Evolutionary conservation across 2,329 filamentous ascomycete species (phyloP), one percentile per base, ranked within the genome.

Genomic region (Pseudocercospora vitis): DNA sequence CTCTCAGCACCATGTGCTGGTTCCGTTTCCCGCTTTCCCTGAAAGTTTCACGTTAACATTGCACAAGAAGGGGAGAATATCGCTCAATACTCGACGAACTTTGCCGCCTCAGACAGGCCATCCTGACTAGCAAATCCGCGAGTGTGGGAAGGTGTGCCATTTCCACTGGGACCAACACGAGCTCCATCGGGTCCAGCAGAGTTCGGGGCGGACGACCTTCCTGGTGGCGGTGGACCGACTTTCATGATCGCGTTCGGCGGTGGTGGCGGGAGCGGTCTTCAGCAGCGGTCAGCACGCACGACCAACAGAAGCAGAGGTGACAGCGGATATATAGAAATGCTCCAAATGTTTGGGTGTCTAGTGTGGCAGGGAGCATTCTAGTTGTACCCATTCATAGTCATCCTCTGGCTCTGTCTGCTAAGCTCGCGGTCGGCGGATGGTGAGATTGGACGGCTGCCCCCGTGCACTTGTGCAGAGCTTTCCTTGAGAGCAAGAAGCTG

Each of bases 401-500:
- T 89, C 73, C 94, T 85, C 81, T 97, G 91, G 66, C 91, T 96
- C 82, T 88, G 91, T 74, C 92, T 86, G 87, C 92, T 97, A 69
- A 99, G 78, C 77, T 99, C 94, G 63, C 94, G 86, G 64, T 99
- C 94, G 53, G 94, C 92, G 57, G 91, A 83, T 57, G 94, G 94
- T 73, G 89, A 95, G 80, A 99, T 99, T 70, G 94, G 94, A 55
- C 69, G 63, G 55, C 58, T 65, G 73, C 92, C 83, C 65, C 85
- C 74, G 78, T 85, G 81, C 62, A 86, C 88, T 63, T 90, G 88
- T 65, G 90, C 89, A 71, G 89, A 95, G 81, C 88, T 96, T 81
- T 99, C 94, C 85, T 97, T 99, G 73, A 99, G 83, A 54, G 94
- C 94, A 71, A 99, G 79, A 68, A 99, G 81, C 77, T 99, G 94